Evolutionary conservation across 164 flowering plant species (phyloP).

Genomic region (Chloranthus sessilifolius): DNA sequence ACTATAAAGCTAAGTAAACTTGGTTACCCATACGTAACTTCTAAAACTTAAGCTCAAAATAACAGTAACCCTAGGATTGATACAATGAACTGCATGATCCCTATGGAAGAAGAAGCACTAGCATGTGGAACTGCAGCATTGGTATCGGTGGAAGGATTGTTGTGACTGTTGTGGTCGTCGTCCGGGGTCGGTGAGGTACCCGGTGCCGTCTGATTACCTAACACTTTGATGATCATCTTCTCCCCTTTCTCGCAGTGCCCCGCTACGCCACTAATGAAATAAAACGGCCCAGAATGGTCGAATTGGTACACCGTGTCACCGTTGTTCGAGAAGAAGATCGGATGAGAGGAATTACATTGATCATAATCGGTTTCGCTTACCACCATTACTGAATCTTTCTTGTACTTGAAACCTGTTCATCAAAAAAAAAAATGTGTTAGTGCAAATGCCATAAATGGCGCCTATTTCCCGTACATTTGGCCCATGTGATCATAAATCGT

Average conservation of each 20-base stretch:
- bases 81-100: conserved; percentile 5
- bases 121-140: not conserved
- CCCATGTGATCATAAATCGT: no score
- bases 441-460: no score
- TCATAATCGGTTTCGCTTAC: conserved; percentile 47
- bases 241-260: conserved; percentile 68
- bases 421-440: no score
- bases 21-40: no score
- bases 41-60: no score
- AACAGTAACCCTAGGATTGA: not conserved
- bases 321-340: conserved; percentile 48
- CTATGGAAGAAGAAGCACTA: not conserved
- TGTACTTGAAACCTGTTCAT: conserved; percentile 64
- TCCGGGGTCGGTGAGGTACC: conserved; percentile 12
- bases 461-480: no score
- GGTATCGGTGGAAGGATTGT: not conserved
- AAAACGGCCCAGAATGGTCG: conserved; percentile 40
- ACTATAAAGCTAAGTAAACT: no score
- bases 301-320: conserved; percentile 47
- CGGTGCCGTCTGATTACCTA: conserved; percentile 13
- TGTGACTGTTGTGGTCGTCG: not conserved
- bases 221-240: conserved; percentile 54
- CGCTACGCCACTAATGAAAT: conserved; percentile 74
- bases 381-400: conserved; percentile 60
- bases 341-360: conserved; percentile 45